Conservation (phyloP, 345 rosid genomes). For the Eucalyptus tenuipes region DNA sequence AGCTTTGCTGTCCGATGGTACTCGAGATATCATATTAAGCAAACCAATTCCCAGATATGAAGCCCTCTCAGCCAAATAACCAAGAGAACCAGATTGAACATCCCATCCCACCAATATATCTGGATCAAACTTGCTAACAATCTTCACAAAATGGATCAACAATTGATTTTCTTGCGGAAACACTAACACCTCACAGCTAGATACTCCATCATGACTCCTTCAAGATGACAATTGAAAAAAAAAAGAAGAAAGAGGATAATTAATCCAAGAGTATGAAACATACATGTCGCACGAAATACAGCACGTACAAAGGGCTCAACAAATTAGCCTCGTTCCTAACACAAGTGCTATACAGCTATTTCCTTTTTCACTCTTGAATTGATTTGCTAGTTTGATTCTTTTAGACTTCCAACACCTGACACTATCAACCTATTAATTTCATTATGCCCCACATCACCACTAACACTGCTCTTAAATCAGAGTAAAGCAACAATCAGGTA, state of each 20-base stretch:
- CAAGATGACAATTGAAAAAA: neutral
- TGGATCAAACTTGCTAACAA: slow-evolving; percentile 54
- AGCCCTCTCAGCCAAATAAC: slow-evolving; percentile 94
- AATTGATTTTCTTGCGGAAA: slow-evolving; percentile 61
- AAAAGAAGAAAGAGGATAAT: neutral
- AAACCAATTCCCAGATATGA: slow-evolving; percentile 82
- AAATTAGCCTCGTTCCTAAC: neutral
- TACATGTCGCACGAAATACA: neutral
- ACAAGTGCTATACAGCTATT: neutral
- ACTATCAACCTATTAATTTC: neutral
- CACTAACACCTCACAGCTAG: slow-evolving; percentile 39
- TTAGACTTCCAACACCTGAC: neutral
- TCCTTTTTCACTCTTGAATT: neutral
- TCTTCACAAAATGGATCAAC: slow-evolving; percentile 36
- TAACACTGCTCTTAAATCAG: neutral
- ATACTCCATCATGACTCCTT: slow-evolving; percentile 71
- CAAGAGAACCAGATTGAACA: slow-evolving; percentile 86
- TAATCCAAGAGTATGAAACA: neutral
- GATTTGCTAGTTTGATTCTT: neutral
- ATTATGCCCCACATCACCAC: neutral
- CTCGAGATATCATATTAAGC: slow-evolving; percentile 67
- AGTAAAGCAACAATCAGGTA: neutral
- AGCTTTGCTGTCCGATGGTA: slow-evolving; percentile 30
- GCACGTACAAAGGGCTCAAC: neutral
- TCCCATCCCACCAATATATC: slow-evolving; percentile 93